A percentile compares a stretch with the other conserved stretches of the same genome.
Evolutionary conservation across 2,329 filamentous ascomycete species (phyloP).

Genomic region (Pseudocercospora macadamiae): DNA sequence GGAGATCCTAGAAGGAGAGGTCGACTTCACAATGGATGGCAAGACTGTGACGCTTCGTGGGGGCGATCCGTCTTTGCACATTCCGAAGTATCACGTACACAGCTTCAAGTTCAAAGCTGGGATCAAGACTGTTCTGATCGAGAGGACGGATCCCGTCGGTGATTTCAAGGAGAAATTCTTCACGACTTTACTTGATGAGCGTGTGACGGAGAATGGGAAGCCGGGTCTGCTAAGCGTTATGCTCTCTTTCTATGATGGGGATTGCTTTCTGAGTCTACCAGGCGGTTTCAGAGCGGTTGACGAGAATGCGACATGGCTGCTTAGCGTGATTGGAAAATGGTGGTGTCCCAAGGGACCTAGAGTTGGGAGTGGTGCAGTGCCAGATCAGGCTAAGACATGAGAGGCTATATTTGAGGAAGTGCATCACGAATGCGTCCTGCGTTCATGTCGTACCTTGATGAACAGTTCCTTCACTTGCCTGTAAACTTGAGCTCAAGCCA

Average conservation of each 20-base stretch:
- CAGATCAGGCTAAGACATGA: background rate
- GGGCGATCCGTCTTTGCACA: slow-evolving; percentile 10
- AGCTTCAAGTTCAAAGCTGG: slow-evolving; percentile 21
- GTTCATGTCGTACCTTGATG: background rate
- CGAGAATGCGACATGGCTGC: slow-evolving; percentile 14
- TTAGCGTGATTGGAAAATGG: slow-evolving; percentile 9
- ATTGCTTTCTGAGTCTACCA: slow-evolving; percentile 21
- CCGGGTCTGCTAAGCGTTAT: slow-evolving; percentile 14
- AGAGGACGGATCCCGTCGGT: slow-evolving; percentile 20
- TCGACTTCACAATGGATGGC: slow-evolving; percentile 21
- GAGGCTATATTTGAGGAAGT: background rate
- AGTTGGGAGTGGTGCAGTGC: background rate
- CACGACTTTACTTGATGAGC: slow-evolving; percentile 10
- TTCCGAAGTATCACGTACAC: slow-evolving; percentile 17
- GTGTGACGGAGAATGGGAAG: background rate
- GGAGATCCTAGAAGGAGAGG: slow-evolving; percentile 14
- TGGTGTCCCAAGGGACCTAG: background rate
- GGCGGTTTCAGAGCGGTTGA: slow-evolving; percentile 19
- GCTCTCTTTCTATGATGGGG: slow-evolving; percentile 22
- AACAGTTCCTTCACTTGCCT: background rate
- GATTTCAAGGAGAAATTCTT: slow-evolving; percentile 26
- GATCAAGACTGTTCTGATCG: slow-evolving; percentile 13
- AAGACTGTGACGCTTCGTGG: slow-evolving; percentile 6
- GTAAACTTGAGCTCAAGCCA: slow-evolving; percentile 13
- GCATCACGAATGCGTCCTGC: background rate